A percentile compares a stretch with the other conserved stretches of the same genome.
These are phyloP conservation scores for Laburnicola sp. DNA, from an alignment of 2,329 filamentous ascomycete species.

Conservation along the genomic window DNA sequence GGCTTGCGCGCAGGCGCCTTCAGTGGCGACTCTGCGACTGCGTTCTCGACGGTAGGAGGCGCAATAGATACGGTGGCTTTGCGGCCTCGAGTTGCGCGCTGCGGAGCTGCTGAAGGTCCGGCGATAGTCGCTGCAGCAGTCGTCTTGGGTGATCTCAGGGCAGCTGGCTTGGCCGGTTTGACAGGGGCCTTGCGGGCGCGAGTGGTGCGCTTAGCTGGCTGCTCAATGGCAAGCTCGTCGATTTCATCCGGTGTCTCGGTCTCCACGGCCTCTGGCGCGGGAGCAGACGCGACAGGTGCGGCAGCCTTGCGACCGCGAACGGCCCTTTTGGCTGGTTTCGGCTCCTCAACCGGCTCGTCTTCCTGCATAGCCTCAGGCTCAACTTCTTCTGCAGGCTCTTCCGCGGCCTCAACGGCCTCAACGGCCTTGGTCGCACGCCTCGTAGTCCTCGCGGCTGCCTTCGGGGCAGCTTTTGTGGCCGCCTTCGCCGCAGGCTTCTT, in stretches of 20 bases:
- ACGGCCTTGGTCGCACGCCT: conserved; percentile 25
- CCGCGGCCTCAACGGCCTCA: conserved; percentile 17
- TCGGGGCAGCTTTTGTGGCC: too few species aligned
- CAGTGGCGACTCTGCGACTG: conserved; percentile 27
- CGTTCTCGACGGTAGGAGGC: neutral
- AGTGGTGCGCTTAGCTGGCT: conserved; percentile 22
- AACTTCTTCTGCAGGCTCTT: conserved; percentile 18
- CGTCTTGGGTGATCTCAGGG: neutral
- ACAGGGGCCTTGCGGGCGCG: conserved; percentile 24
- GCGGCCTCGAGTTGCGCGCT: conserved; percentile 27
- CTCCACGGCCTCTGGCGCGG: neutral
- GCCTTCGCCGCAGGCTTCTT: too few species aligned
- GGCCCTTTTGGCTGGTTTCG: conserved; percentile 28
- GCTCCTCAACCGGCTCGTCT: conserved; percentile 9
- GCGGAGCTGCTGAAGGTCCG: conserved; percentile 16
- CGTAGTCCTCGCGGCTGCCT: conserved; percentile 9
- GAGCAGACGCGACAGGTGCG: neutral
- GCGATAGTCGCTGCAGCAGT: conserved; percentile 16
- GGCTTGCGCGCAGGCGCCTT: conserved; percentile 33
- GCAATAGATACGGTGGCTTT: conserved; percentile 14
- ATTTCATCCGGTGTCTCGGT: conserved; percentile 12
- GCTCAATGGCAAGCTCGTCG: conserved; percentile 18
- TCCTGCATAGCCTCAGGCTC: too few species aligned
- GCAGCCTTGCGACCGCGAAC: conserved; percentile 29
- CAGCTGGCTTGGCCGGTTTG: conserved; percentile 21